Evolutionary conservation across 2,329 filamentous ascomycete species (phyloP).

Genomic region (Colletotrichum limetticola): DNA sequence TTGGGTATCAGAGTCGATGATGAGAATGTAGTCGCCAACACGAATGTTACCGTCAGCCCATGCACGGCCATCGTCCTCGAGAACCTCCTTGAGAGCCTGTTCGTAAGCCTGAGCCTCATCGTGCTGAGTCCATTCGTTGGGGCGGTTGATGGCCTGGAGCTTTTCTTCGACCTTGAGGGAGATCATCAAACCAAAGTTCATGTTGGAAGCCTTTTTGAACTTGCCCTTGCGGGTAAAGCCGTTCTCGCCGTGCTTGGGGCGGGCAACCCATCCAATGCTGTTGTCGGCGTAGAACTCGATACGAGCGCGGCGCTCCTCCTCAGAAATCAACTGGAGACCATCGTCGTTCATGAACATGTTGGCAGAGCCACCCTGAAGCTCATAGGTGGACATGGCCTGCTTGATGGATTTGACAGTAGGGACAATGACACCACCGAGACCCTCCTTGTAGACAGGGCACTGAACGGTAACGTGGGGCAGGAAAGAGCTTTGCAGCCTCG

Average conservation of each 20-base stretch:
- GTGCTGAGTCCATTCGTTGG: conserved; percentile 72
- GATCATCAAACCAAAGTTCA: conserved; percentile 77
- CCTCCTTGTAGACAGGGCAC: conserved; percentile 90
- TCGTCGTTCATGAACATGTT: conserved; percentile 84
- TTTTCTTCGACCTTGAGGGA: conserved; percentile 78
- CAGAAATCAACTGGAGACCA: conserved; percentile 74
- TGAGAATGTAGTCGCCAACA: conserved; percentile 83
- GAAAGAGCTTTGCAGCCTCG: conserved; percentile 64
- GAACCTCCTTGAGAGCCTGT: conserved; percentile 70
- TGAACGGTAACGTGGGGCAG: conserved; percentile 85
- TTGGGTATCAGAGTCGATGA: conserved; percentile 84
- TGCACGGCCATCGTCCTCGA: conserved; percentile 75
- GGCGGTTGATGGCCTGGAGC: conserved; percentile 66
- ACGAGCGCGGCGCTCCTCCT: conserved; percentile 70
- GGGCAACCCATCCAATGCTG: conserved; percentile 76
- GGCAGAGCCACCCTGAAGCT: conserved; percentile 80
- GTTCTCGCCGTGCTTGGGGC: conserved; percentile 71
- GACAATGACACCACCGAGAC: conserved; percentile 77
- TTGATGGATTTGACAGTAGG: conserved; percentile 84
- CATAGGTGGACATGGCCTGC: conserved; percentile 80
- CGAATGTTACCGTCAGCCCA: conserved; percentile 90
- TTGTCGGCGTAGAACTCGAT: conserved; percentile 77
- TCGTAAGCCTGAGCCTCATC: conserved; percentile 77
- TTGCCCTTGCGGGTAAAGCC: conserved; percentile 73
- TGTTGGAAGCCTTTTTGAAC: conserved; percentile 78